Base-by-base conservation (phyloP, 805 yeast genomes). In the Starmerella apis region DNA sequence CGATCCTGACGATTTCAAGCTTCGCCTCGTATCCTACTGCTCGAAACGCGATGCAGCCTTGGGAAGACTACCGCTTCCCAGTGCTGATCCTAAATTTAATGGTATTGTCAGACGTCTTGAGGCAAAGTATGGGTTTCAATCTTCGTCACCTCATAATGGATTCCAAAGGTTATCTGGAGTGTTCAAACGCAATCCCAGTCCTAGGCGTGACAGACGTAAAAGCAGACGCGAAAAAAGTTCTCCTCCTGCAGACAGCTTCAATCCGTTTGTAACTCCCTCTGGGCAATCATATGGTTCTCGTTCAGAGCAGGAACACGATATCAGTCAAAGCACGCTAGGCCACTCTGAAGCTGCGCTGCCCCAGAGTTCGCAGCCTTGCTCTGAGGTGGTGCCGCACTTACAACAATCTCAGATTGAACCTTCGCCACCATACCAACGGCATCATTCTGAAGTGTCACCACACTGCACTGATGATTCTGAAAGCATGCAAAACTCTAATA, bases 1-100 rank as follows among this genome's bases (percentile, higher is more conserved):
- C 27, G 74, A 74, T 42, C 73, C 73, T 43, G 78, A 76, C 51
- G 44, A 28, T 9, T 13, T 24, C 2, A 25, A 27, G 33, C 62
- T 77, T 23, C 87, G 83, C 57, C 65, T 82, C 48, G 80, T 83
- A 22, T 72, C 81, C 25, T 82, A 82, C 62, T 66, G 59, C 52
- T 61, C 60, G 32, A 56, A 60, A 22, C 61, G 61, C 36, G 63
- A 62, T 22, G 64, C 63, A 22, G 53, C 62, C 8, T 27, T 45
- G 32, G 62, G 62, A 20, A 57, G 51, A 10, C 59, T 73, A 32
- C 46, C 54, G 36, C 66, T 71, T 24, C 82, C 82, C 0, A 64
- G 74, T 10, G 59, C 61, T n/a, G 80, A 78, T 55, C 65, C 68
- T 3, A 48, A 61, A 2, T 65, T 75, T 47, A 58, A 61, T 41